Percentiles rank a stretch among this genome's conserved stretches.
Evolutionary conservation across 2,329 filamentous ascomycete genomes (phyloP).

Genomic region (Calonectria pauciramosa): DNA sequence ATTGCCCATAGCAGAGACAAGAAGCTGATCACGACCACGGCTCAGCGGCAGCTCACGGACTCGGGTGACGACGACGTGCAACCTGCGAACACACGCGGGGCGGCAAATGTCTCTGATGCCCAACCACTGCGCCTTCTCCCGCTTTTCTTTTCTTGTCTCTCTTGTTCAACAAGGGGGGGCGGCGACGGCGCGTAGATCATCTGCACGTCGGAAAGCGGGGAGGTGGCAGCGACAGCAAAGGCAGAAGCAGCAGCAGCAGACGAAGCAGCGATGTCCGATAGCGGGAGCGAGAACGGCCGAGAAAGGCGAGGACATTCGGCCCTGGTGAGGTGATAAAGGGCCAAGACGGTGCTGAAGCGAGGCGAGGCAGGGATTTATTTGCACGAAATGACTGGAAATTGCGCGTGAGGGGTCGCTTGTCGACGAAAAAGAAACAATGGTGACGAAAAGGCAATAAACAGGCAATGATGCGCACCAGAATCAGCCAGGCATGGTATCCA

Average conservation of each 20-base stretch:
- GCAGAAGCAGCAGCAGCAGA: background rate
- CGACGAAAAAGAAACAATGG: background rate
- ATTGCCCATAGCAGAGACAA: background rate
- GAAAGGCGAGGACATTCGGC: background rate
- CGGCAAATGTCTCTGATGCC: slow-evolving; percentile 2
- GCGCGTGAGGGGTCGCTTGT: background rate
- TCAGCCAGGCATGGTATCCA: background rate
- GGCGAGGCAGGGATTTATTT: background rate
- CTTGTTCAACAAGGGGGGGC: background rate
- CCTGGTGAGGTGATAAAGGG: background rate
- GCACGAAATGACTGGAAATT: slow-evolving; percentile 2
- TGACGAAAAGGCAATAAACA: background rate
- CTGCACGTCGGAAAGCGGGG: background rate
- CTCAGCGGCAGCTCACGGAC: background rate
- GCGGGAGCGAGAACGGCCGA: background rate
- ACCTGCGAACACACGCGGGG: background rate
- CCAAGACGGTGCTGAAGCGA: background rate
- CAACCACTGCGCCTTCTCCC: slow-evolving; percentile 3
- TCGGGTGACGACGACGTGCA: background rate
- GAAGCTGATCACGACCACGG: background rate
- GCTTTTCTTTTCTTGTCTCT: slow-evolving; percentile 8
- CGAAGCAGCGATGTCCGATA: background rate
- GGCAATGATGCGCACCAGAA: background rate
- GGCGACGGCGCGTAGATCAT: background rate
- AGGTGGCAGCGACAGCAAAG: background rate